Base-by-base conservation (phyloP, 1,284 basidiomycete genomes). In the Melampsora occidentalis region DNA sequence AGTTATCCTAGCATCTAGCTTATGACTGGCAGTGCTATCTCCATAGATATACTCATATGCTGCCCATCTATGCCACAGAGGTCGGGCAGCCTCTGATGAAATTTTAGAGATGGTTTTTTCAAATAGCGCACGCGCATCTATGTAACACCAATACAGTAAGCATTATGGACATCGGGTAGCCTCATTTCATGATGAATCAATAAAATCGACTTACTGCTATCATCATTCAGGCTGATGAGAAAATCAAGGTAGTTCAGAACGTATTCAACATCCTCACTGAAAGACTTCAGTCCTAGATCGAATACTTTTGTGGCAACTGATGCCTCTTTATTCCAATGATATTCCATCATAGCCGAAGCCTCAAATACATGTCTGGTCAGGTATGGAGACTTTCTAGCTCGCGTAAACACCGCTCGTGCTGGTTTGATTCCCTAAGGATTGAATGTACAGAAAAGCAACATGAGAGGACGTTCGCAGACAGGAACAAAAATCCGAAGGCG, bases 11-110 rank as follows among this genome's bases (percentile, higher is more conserved):
- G 90, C 88, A 83, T 97, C 94, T 67, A 98, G 87, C 83, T 95
- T 93, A 78, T 91, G 89, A 10, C 93, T 89, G 1, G 92, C 91
- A 64, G 92, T 89, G n/a, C 94, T 86, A 83, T 97, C 94, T 28
- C 94, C 94, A 82, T 92, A 98, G 81, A 92, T 90, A 85, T 96
- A 97, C 83, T 97, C 94, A 84, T 97, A 97, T 77, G 90, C 87
- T 2, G 93, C 90, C 97, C 96, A 99, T 65, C 91, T 88, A 80
- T 97, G 93, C 95, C 95, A 99, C 18, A 99, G 86, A 0, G 91
- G 89, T 62, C 92, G 87, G 14, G 94, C 93, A 57, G 89, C 88
- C 53, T 93, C 91, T 5, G 93, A 86, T 0, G 90, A 83, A 82
- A 98, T 94, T 14, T 84, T 85, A 6, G 87, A 86, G 49, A 94